Conservation (phyloP, 75 land plant species). For the Pseudotsuga menziesii region DNA sequence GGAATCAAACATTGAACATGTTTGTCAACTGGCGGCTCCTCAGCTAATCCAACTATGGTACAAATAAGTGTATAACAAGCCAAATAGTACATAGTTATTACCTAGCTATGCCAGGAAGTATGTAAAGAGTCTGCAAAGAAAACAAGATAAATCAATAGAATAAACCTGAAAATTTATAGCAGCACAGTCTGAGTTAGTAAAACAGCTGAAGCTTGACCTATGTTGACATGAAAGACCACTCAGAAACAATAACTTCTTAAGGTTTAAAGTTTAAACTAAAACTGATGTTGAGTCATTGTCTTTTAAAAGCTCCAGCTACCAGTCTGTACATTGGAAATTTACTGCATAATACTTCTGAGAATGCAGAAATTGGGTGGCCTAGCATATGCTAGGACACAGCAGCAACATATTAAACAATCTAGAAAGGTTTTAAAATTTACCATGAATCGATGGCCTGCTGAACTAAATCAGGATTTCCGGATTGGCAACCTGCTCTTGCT, state of each 20-base stretch:
- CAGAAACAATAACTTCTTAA: neutral
- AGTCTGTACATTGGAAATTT: neutral
- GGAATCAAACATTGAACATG: no score
- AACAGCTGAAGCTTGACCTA: neutral
- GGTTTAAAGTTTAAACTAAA: neutral
- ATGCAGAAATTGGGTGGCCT: neutral
- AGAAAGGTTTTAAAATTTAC: constrained; percentile 32
- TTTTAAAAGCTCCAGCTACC: neutral
- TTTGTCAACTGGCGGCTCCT: no score
- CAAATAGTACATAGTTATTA: neutral
- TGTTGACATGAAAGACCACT: constrained; percentile 2
- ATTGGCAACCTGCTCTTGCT: constrained; percentile 75
- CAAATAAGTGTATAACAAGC: no score
- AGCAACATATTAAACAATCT: constrained; percentile 6
- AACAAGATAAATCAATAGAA: constrained; percentile 1
- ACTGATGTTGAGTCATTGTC: neutral
- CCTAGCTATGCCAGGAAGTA: neutral
- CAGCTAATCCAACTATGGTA: no score
- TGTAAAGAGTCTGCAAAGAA: neutral
- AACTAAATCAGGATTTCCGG: constrained; percentile 42
- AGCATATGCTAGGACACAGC: neutral
- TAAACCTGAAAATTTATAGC: neutral
- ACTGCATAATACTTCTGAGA: neutral
- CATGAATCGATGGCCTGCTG: constrained; percentile 93
- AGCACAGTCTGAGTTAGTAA: neutral